Evolutionary conservation across 1,284 basidiomycete genomes (phyloP), one percentile per base, ranked within the genome.

Genomic region (Pascua guehoae): DNA sequence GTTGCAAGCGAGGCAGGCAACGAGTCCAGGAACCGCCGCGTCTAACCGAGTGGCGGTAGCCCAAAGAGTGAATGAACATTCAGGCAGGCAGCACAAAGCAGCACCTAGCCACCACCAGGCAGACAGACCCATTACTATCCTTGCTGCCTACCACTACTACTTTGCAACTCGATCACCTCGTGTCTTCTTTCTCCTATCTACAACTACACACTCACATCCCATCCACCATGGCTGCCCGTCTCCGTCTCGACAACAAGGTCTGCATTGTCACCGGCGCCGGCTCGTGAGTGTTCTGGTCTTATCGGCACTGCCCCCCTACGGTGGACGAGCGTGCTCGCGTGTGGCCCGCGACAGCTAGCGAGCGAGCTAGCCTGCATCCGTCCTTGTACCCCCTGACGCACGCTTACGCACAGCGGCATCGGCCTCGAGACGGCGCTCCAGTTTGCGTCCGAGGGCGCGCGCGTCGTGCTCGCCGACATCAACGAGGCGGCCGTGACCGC

Each of bases 391-490:
- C 17, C 32, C 32, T 18, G n/a, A 12, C 17, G 40, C 16, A 10
- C 40, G 16, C 58, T 39, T 16, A 51, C 49, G 14, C 8, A 7
- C 53, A 74, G 74, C 60, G 95, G 94, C 12, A 96, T 98, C 74
- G 94, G 94, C 42, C 84, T 96, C 58, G 92, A 98, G 79, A 88
- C 91, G 1, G 86, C 91, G 17, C 81, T 96, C 61, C 84, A 97
- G 56, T 98, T 98, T 74, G 93, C 94, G 7, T 82, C 85, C 57
- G 94, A 98, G 75, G 94, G 94, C 47, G 91, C 91, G 14, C 84
- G 86, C 67, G 86, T 97, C 63, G 75, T 96, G 45, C 83, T 95
- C 45, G 87, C 86, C 16, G 94, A 98, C 75, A 86, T 97, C 75
- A 95, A 94, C 77, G 68, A 86, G 32, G 79, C 82, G 43, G 87